A percentile compares a stretch with the other conserved stretches of the same genome.
Conservation (phyloP, 306 rosid genomes). For the Vachellia pachyceras region DNA sequence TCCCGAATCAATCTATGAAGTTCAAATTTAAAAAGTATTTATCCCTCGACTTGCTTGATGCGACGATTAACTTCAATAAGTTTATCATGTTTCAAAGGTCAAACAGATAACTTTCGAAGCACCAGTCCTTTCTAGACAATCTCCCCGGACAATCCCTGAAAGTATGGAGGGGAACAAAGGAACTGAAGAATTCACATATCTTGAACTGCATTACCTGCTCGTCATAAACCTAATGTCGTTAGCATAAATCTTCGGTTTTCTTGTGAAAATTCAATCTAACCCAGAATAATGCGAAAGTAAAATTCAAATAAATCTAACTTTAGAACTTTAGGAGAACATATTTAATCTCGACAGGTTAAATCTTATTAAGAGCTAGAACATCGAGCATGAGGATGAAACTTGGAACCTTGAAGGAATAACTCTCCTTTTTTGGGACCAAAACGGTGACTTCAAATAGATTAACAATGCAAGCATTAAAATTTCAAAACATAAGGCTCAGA, state of each 20-base stretch:
- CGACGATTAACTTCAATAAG: neutral
- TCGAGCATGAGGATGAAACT: neutral
- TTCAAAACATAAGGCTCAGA: neutral
- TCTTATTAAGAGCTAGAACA: neutral
- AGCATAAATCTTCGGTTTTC: neutral
- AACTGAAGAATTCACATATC: neutral
- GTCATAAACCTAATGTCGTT: neutral
- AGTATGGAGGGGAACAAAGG: neutral
- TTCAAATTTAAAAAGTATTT: neutral
- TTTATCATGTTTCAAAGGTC: neutral
- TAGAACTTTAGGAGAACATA: neutral
- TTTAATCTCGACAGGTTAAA: neutral
- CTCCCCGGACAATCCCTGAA: neutral
- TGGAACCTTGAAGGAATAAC: neutral
- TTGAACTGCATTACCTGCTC: neutral
- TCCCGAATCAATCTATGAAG: constrained; percentile 2
- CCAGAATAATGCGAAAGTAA: neutral
- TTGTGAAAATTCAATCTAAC: neutral
- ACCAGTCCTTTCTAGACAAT: constrained; percentile 14
- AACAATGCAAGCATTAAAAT: neutral
- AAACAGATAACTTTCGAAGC: neutral
- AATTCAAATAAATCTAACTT: constrained; percentile 1
- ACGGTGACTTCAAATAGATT: neutral
- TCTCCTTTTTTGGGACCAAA: neutral
- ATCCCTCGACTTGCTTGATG: neutral